Evolutionary conservation across 1,284 basidiomycete genomes (phyloP).

Genomic region (Ceratobasidium sp.): DNA sequence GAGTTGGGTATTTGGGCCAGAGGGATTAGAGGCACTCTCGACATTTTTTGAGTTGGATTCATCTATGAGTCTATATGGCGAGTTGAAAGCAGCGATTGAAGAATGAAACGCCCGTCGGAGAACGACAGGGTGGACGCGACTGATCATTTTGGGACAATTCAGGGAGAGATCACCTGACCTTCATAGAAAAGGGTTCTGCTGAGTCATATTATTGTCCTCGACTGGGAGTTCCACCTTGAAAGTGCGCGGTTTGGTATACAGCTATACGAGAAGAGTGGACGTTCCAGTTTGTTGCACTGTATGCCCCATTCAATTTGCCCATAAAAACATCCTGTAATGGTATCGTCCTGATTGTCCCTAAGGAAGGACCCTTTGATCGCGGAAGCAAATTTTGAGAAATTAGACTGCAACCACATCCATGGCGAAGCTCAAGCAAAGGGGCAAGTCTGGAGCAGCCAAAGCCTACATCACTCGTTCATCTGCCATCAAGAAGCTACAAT

Average conservation of each 20-base stretch:
- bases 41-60: not conserved
- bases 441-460: constrained; percentile 93
- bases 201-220: not conserved
- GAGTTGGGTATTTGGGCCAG: constrained; percentile 15
- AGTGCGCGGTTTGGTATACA: too few relatives aligned
- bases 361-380: constrained; percentile 4
- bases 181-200: not conserved
- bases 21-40: not conserved
- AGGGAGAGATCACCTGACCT: constrained; percentile 17
- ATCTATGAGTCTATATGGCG: constrained; percentile 12
- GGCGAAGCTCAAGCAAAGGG: constrained; percentile 90
- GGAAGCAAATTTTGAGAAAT: constrained; percentile 44
- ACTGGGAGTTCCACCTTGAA: not conserved
- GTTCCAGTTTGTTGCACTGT: not conserved
- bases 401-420: constrained; percentile 58
- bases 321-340: too few relatives aligned
- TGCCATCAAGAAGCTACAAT: constrained; percentile 93
- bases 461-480: constrained; percentile 93
- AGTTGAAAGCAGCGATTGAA: constrained; percentile 21
- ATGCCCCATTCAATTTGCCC: too few relatives aligned
- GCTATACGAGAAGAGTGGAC: too few relatives aligned
- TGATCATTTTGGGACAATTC: constrained; percentile 24
- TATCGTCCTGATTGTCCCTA: not conserved
- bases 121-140: constrained; percentile 3
- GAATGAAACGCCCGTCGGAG: constrained; percentile 19